Conservation (phyloP, 2,329 filamentous ascomycete genomes). For the Pseudogymnoascus destructans region DNA sequence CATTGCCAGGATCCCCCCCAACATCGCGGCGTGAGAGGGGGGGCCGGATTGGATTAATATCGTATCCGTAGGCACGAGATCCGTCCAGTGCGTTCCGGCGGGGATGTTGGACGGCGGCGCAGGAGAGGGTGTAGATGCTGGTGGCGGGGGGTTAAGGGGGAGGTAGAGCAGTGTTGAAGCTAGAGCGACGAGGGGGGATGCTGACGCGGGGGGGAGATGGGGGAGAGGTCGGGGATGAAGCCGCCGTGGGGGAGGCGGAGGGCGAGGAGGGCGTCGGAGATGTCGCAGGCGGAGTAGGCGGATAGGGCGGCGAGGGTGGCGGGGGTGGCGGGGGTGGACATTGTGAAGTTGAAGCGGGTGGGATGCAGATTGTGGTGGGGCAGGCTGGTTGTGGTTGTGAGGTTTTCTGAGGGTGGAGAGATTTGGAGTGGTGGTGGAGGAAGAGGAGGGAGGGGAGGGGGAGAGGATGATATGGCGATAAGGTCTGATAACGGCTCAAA, state of each 20-base stretch:
- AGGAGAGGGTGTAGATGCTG: conserved; percentile 48
- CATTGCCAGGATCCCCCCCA: conserved; percentile 65
- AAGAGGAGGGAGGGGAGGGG: not conserved
- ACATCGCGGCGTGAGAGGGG: conserved; percentile 52
- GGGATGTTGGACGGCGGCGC: conserved; percentile 40
- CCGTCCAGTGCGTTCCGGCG: conserved; percentile 52
- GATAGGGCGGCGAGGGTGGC: conserved; percentile 13
- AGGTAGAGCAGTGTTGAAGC: conserved; percentile 48
- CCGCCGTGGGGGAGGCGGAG: conserved; percentile 49
- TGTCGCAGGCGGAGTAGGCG: conserved; percentile 39
- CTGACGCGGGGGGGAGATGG: conserved; percentile 21
- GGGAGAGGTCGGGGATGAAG: conserved; percentile 45
- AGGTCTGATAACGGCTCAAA: not conserved
- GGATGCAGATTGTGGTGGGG: not conserved
- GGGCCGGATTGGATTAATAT: conserved; percentile 57
- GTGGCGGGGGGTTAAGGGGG: conserved; percentile 49
- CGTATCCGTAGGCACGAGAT: conserved; percentile 44
- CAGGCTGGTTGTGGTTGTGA: not conserved
- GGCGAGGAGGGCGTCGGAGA: conserved; percentile 62
- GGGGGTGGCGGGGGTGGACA: not conserved
- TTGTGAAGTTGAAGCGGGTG: not conserved
- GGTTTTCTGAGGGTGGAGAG: not conserved
- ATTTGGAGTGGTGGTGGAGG: not conserved
- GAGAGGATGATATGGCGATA: not conserved
- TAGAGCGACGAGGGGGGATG: conserved; percentile 28